Conservation (phyloP, 2,329 filamentous ascomycete species). For the Claviceps purpurea region DNA sequence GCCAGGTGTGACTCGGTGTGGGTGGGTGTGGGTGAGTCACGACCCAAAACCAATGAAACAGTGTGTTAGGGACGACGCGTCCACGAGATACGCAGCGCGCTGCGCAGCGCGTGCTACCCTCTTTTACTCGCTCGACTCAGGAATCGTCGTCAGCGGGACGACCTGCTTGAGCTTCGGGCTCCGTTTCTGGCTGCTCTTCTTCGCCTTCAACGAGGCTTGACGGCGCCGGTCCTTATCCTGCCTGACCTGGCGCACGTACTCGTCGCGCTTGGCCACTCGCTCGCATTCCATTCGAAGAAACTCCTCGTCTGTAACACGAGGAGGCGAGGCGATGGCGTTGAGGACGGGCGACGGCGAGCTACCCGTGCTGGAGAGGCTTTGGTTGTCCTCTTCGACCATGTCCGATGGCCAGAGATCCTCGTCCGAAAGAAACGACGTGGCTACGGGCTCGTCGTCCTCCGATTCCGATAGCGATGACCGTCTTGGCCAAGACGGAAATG, state of each 20-base stretch:
- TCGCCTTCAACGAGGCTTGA: slow-evolving; percentile 19
- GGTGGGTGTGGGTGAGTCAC: background rate
- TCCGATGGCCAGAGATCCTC: slow-evolving; percentile 46
- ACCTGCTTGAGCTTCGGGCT: slow-evolving; percentile 32
- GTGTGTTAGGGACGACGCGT: background rate
- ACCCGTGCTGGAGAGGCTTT: slow-evolving; percentile 33
- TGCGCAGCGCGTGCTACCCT: background rate
- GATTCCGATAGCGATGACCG: slow-evolving; percentile 35
- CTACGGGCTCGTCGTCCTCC: slow-evolving; percentile 27
- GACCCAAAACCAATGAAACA: slow-evolving; percentile 1
- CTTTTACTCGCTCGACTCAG: slow-evolving; percentile 25
- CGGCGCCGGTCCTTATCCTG: slow-evolving; percentile 42
- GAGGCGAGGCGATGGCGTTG: slow-evolving; percentile 17
- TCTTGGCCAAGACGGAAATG: slow-evolving; percentile 46
- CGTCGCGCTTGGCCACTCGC: slow-evolving; percentile 36
- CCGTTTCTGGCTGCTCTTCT: slow-evolving; percentile 34
- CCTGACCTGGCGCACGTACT: slow-evolving; percentile 36
- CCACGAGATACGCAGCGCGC: background rate
- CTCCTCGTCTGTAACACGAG: slow-evolving; percentile 31
- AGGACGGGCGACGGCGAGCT: slow-evolving; percentile 21
- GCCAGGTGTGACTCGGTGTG: background rate
- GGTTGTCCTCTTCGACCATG: slow-evolving; percentile 35
- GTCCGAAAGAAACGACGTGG: slow-evolving; percentile 47
- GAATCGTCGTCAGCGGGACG: slow-evolving; percentile 39
- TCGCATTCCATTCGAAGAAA: slow-evolving; percentile 37